Evolutionary conservation across 257 asterid species (phyloP).

Genomic region (Solanum appendiculatum): DNA sequence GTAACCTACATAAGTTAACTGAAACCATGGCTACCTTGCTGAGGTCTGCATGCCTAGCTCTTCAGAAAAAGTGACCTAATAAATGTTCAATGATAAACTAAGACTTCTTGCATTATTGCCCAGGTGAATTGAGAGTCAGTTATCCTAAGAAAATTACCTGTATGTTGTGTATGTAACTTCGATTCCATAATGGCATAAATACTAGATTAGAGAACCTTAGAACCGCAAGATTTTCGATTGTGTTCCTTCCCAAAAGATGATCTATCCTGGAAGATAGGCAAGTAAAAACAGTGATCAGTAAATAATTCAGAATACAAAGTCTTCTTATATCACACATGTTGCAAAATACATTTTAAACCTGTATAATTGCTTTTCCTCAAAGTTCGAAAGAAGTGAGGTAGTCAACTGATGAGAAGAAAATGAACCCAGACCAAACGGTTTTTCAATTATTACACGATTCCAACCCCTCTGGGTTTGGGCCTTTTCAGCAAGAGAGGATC

Average conservation of each 20-base stretch:
- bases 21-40: constrained; percentile 19
- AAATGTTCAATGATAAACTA: neutral
- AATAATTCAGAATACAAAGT: neutral
- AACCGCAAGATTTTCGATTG: constrained; percentile 42
- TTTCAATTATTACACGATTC: constrained; percentile 42
- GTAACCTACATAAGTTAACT: neutral
- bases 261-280: constrained; percentile 33
- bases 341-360: constrained; percentile 23
- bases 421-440: constrained; percentile 37
- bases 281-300: neutral
- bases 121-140: neutral
- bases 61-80: constrained; percentile 35
- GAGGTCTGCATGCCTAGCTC: constrained; percentile 13
- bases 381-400: constrained; percentile 22
- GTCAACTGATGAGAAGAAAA: constrained; percentile 34
- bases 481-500: constrained; percentile 26
- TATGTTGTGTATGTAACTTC: constrained; percentile 34
- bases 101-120: neutral
- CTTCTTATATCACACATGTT: neutral
- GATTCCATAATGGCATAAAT: constrained; percentile 47
- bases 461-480: constrained; percentile 43
- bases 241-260: constrained; percentile 51
- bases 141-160: constrained; percentile 19
- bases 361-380: constrained; percentile 36
- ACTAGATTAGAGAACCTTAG: constrained; percentile 46